Evolutionary conservation across 2,329 filamentous ascomycete species (phyloP).

Genomic region (Pseudogymnoascus sp.): DNA sequence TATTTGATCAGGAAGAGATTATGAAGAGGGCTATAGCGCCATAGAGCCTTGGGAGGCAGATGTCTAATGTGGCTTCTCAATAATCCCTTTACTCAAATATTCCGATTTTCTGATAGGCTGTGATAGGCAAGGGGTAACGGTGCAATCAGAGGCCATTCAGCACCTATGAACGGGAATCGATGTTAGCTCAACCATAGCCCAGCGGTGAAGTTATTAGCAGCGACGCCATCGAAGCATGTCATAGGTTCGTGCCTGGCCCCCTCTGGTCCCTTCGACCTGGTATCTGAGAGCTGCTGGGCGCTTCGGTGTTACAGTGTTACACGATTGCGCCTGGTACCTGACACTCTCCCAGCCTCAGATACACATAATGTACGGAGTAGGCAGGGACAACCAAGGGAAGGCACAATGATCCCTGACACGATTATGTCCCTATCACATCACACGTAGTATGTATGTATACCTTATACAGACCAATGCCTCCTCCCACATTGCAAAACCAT

Average conservation of each 20-base stretch:
- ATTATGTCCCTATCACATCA: conserved; percentile 6
- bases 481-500: background rate
- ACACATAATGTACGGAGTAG: background rate
- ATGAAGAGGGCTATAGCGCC: background rate
- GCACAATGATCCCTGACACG: background rate
- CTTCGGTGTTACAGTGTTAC: conserved; percentile 1
- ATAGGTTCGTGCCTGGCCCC: background rate
- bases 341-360: background rate
- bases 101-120: conserved; percentile 1
- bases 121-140: background rate
- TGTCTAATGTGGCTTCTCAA: background rate
- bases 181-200: background rate
- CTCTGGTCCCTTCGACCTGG: background rate
- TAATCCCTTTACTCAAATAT: background rate
- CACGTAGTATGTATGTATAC: background rate
- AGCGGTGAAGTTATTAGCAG: background rate
- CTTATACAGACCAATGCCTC: background rate
- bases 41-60: background rate
- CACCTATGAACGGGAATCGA: background rate
- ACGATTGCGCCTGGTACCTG: background rate
- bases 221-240: conserved; percentile 1
- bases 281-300: background rate
- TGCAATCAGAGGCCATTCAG: background rate
- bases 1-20: background rate
- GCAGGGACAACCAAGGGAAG: conserved; percentile 1